Conservation (phyloP, 1,284 basidiomycete species). For the Moesziomyces antarcticus region DNA sequence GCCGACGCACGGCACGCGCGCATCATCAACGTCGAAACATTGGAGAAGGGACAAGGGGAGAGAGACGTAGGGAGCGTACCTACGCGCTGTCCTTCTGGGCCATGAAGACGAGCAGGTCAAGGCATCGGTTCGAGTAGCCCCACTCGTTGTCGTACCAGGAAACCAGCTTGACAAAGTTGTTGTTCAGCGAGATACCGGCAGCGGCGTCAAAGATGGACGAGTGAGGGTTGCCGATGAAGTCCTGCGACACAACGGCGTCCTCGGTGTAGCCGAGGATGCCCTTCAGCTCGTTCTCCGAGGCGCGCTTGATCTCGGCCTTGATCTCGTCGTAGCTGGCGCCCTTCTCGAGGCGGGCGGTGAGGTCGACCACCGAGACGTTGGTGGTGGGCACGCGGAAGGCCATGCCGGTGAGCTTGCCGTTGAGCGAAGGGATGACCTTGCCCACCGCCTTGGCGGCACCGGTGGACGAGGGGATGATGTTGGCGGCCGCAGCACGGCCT, state of each 20-base stretch:
- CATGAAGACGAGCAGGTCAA: constrained; percentile 86
- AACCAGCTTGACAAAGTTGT: constrained; percentile 94
- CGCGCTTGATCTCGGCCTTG: constrained; percentile 86
- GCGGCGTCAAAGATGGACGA: constrained; percentile 77
- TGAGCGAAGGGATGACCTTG: constrained; percentile 96
- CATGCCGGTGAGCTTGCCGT: constrained; percentile 95
- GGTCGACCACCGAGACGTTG: constrained; percentile 98
- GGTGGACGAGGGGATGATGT: constrained; percentile 99
- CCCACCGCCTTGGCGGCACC: constrained; percentile 98
- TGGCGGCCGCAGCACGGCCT: constrained; percentile 94
- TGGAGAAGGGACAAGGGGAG: neutral
- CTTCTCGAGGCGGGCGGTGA: constrained; percentile 93
- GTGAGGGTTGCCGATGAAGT: constrained; percentile 76
- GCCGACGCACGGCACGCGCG: no score
- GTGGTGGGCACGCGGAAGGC: constrained; percentile 97
- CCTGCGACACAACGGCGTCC: constrained; percentile 85
- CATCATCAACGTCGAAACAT: neutral
- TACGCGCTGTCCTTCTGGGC: constrained; percentile 73
- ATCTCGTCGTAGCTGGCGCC: constrained; percentile 83
- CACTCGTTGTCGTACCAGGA: constrained; percentile 87
- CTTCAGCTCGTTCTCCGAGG: constrained; percentile 77
- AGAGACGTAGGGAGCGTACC: constrained; percentile 37
- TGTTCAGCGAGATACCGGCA: constrained; percentile 92
- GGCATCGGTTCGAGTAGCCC: constrained; percentile 95
- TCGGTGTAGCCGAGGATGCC: constrained; percentile 96